Conservation (phyloP, 108 stramenopile species). For the Fragilaria crotonensis region DNA sequence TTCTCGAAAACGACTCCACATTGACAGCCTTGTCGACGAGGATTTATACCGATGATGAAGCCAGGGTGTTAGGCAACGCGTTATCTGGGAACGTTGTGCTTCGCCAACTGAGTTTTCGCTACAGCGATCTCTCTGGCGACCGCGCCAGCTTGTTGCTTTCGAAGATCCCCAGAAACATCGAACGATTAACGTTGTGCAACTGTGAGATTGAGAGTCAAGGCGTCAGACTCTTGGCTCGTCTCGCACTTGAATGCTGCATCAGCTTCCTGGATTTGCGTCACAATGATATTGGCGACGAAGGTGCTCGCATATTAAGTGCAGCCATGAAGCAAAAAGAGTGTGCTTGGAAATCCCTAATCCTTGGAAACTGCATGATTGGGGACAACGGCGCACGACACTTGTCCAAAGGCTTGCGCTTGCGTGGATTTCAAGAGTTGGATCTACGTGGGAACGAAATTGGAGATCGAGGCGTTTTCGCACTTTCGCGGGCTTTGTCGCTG, state of each 20-base stretch:
- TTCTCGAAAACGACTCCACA: neutral
- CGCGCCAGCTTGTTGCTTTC: neutral
- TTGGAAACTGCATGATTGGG: neutral
- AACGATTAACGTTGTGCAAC: neutral
- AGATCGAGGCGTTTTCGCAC: constrained; percentile 11
- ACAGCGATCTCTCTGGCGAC: neutral
- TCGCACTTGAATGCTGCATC: neutral
- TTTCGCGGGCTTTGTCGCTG: neutral
- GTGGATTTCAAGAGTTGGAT: constrained; percentile 2
- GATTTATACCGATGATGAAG: neutral
- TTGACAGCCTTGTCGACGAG: neutral
- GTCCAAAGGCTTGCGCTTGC: neutral
- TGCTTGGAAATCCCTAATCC: neutral
- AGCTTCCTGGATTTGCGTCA: constrained; percentile 19
- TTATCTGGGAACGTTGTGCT: neutral
- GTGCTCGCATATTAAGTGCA: constrained; percentile 2
- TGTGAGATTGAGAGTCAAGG: neutral
- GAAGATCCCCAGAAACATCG: neutral
- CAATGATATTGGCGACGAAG: constrained; percentile 20
- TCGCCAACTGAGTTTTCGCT: neutral
- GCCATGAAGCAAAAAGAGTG: neutral
- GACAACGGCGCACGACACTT: neutral
- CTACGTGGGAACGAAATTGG: constrained; percentile 17
- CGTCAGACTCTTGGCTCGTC: neutral
- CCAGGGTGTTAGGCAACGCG: neutral